These are phyloP conservation scores for Apiospora kogelbergensis DNA, from an alignment of 2,329 filamentous ascomycete genomes.

Conservation along the genomic window DNA sequence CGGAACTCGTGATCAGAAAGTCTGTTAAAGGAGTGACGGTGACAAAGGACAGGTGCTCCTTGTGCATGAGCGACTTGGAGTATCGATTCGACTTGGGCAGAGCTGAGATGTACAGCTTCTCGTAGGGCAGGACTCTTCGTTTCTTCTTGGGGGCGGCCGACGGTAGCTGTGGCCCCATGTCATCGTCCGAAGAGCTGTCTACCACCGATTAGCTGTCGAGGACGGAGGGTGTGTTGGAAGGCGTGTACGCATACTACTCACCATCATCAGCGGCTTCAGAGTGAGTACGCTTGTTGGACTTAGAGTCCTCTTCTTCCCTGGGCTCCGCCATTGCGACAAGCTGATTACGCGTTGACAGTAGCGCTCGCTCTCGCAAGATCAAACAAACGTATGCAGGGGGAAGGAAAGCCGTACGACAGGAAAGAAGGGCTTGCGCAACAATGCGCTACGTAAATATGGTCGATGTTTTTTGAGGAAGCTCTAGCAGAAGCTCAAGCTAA, in stretches of 20 bases:
- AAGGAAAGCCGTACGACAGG: too few species aligned
- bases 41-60: constrained; percentile 86
- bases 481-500: background rate
- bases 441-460: background rate
- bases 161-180: constrained; percentile 90
- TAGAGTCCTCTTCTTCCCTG: constrained; percentile 18
- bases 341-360: background rate
- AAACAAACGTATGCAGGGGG: too few species aligned
- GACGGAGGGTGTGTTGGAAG: background rate
- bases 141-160: constrained; percentile 84
- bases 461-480: background rate
- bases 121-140: constrained; percentile 84
- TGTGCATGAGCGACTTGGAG: constrained; percentile 97
- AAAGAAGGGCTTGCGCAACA: background rate
- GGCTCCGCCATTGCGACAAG: constrained; percentile 22
- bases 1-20: constrained; percentile 90
- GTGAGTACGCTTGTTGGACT: constrained; percentile 31
- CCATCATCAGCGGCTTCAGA: constrained; percentile 24
- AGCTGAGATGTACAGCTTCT: constrained; percentile 91
- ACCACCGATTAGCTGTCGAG: constrained; percentile 8
- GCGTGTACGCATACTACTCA: constrained; percentile 12
- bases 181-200: constrained; percentile 74
- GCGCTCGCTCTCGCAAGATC: background rate
- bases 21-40: constrained; percentile 89
- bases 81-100: constrained; percentile 81